These are phyloP conservation scores for Leersia perrieri DNA, from an alignment of 176 grass and related monocot genomes.

Conservation along the genomic window DNA sequence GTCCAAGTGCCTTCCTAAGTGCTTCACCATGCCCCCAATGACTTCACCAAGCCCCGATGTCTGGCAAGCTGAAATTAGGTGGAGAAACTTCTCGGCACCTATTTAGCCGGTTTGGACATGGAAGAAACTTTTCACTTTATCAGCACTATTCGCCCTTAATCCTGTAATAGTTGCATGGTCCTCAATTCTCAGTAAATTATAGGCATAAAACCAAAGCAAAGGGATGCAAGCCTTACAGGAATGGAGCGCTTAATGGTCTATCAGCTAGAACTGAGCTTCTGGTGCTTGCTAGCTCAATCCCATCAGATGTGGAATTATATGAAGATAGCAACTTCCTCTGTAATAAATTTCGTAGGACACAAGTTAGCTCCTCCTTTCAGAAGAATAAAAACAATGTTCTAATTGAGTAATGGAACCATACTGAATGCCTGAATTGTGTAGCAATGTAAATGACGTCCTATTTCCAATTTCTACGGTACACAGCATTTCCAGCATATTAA, in stretches of 20 bases:
- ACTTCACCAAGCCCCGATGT: not conserved
- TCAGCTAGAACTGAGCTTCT: slow-evolving; percentile 48
- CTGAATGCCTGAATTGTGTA: not conserved
- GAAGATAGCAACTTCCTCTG: slow-evolving; percentile 73
- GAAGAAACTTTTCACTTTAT: not conserved
- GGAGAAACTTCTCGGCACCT: not conserved
- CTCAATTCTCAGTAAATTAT: slow-evolving; percentile 16
- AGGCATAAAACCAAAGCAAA: not conserved
- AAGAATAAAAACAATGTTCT: slow-evolving; percentile 6
- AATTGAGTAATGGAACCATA: not conserved
- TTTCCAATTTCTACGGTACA: slow-evolving; percentile 2
- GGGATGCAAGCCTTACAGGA: slow-evolving; percentile 52
- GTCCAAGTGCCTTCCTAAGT: slow-evolving; percentile 14
- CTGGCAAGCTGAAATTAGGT: slow-evolving; percentile 23
- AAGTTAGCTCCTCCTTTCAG: slow-evolving; percentile 29
- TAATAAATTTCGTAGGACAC: slow-evolving; percentile 34
- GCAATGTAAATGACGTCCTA: not conserved
- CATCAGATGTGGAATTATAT: slow-evolving; percentile 43
- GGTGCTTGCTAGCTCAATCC: slow-evolving; percentile 36
- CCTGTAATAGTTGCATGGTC: slow-evolving; percentile 38
- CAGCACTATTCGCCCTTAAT: slow-evolving; percentile 41
- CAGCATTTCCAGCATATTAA: not conserved
- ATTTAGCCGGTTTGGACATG: not conserved
- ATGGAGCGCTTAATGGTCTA: slow-evolving; percentile 43
- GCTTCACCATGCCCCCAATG: slow-evolving; percentile 11